These are phyloP conservation scores for Lactifluus hygrophoroides DNA, from an alignment of 768 basidiomycete species.

Conservation along the genomic window DNA sequence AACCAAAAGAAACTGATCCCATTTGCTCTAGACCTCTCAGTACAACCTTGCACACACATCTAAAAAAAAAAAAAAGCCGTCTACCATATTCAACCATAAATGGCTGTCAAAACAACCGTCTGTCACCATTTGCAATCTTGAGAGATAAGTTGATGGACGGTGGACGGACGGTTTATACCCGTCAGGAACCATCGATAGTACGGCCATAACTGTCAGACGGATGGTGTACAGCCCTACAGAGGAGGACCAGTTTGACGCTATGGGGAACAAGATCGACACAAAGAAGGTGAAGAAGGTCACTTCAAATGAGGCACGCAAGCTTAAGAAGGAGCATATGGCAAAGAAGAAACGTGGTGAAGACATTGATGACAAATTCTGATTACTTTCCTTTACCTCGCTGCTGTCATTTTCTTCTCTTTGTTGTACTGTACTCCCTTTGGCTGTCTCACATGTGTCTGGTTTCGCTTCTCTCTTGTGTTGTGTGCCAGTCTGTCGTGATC, in stretches of 20 bases:
- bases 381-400: not conserved
- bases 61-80: too few relatives aligned
- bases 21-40: too few relatives aligned
- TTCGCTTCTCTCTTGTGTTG: slow-evolving; percentile 4
- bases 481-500: slow-evolving; percentile 7
- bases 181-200: too few relatives aligned
- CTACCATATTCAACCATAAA: too few relatives aligned
- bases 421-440: not conserved
- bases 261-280: slow-evolving; percentile 92
- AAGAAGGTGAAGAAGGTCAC: slow-evolving; percentile 86
- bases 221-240: too few relatives aligned
- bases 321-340: slow-evolving; percentile 95
- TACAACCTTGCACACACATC: too few relatives aligned
- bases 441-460: slow-evolving; percentile 17
- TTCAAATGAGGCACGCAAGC: slow-evolving; percentile 75
- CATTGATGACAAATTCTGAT: slow-evolving; percentile 40
- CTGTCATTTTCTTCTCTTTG: not conserved
- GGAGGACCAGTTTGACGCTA: slow-evolving; percentile 87
- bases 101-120: too few relatives aligned
- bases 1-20: too few relatives aligned
- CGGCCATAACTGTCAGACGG: too few relatives aligned
- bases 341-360: slow-evolving; percentile 84
- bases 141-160: too few relatives aligned
- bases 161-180: too few relatives aligned
- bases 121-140: too few relatives aligned